Percentiles rank a stretch among this genome's conserved stretches.
phyloP scores from a whole-genome alignment of 73 alveolate genomes.

The Symbiodinium natans region DNA sequence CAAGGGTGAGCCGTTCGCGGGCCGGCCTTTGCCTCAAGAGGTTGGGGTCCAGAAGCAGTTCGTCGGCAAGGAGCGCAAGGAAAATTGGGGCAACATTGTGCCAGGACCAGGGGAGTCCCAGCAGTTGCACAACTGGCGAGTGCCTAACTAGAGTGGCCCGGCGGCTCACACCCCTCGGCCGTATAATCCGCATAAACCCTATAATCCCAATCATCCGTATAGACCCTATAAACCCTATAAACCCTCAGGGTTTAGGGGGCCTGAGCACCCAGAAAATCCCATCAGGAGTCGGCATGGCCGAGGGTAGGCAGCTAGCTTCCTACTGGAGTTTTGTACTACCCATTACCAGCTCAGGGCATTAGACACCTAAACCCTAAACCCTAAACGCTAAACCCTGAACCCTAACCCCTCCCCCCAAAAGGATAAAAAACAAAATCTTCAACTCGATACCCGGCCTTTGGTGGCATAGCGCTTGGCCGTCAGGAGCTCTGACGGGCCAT shows the following conservation, averaged over 20 bases:
- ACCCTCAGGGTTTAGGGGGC: too few species aligned
- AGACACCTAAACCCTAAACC: not conserved
- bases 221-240: too few species aligned
- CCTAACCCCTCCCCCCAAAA: too few species aligned
- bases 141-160: not conserved
- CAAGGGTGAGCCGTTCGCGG: not conserved
- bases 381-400: not conserved
- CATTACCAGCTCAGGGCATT: too few species aligned
- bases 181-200: too few species aligned
- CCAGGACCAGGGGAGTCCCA: not conserved
- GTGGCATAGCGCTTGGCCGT: slow-evolving; percentile 17
- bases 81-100: not conserved
- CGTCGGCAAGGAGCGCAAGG: not conserved
- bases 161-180: not conserved
- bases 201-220: too few species aligned
- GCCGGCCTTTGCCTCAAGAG: not conserved
- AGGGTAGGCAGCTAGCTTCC: too few species aligned
- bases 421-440: too few species aligned
- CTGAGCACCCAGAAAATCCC: too few species aligned
- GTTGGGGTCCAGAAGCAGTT: not conserved
- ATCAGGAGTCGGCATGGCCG: too few species aligned
- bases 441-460: not conserved
- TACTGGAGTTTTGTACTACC: too few species aligned
- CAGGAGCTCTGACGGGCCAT: not conserved
- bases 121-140: not conserved